Conservation (phyloP, 345 rosid species). For the Salix udensis region DNA sequence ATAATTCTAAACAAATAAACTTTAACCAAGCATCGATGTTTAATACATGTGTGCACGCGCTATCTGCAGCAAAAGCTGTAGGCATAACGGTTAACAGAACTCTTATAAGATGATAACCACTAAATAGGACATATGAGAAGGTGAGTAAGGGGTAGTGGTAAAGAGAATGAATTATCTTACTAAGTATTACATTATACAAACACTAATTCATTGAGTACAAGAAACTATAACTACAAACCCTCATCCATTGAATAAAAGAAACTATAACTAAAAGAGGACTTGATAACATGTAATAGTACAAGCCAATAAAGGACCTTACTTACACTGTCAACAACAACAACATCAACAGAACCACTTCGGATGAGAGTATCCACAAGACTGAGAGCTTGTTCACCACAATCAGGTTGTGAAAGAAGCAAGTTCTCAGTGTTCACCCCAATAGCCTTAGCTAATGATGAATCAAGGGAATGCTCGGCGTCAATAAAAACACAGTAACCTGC, state of each 20-base stretch:
- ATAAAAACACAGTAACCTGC: slow-evolving; percentile 88
- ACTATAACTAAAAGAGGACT: neutral
- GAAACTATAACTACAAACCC: slow-evolving; percentile 1
- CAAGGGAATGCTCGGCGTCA: slow-evolving; percentile 99
- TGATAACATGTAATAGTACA: slow-evolving; percentile 1
- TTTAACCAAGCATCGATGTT: neutral
- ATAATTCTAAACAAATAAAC: neutral
- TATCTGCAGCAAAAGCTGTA: neutral
- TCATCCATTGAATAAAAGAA: neutral
- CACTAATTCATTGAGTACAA: neutral
- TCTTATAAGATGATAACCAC: neutral
- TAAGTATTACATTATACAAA: slow-evolving; percentile 4
- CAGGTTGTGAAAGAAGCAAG: slow-evolving; percentile 94
- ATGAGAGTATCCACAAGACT: slow-evolving; percentile 91
- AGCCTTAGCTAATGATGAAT: slow-evolving; percentile 70
- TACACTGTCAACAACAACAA: slow-evolving; percentile 95
- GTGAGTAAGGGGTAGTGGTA: too few relatives aligned
- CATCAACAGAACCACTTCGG: slow-evolving; percentile 93
- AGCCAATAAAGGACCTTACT: slow-evolving; percentile 37
- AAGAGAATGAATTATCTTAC: neutral
- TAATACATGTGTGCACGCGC: neutral
- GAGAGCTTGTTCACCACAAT: slow-evolving; percentile 97
- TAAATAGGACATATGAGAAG: neutral
- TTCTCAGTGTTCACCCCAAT: slow-evolving; percentile 91
- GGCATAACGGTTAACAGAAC: neutral